phyloP scores from a whole-genome alignment of 345 rosid species.

The Brassica nigra region DNA sequence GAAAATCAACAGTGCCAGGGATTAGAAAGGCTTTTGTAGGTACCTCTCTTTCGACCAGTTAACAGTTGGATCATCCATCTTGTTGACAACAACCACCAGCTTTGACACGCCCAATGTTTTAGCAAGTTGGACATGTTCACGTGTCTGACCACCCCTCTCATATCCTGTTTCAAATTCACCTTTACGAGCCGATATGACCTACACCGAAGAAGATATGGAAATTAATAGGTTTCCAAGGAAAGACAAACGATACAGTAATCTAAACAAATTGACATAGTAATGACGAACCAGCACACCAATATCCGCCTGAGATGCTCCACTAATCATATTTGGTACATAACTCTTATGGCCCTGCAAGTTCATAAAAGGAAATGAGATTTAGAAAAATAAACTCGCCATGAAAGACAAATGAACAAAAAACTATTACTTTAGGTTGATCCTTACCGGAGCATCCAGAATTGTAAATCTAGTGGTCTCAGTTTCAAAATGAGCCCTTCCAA shows the following conservation, averaged over 20 bases:
- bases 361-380: conserved; percentile 19
- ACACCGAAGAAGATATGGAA: neutral
- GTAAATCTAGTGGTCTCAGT: conserved; percentile 94
- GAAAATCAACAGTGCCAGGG: neutral
- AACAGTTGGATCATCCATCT: conserved; percentile 98
- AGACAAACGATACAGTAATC: neutral
- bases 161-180: conserved; percentile 99
- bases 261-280: neutral
- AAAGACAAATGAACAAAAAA: neutral
- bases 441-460: conserved; percentile 98
- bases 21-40: conserved; percentile 1
- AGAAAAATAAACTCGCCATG: conserved; percentile 1
- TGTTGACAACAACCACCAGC: conserved; percentile 87
- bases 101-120: conserved; percentile 97
- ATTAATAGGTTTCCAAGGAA: neutral
- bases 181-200: conserved; percentile 97
- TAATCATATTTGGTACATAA: conserved; percentile 98
- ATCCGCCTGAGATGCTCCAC: conserved; percentile 99
- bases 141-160: conserved; percentile 99
- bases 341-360: conserved; percentile 91
- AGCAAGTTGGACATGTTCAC: conserved; percentile 98
- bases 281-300: conserved; percentile 86
- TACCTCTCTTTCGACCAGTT: conserved; percentile 96
- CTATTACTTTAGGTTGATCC: conserved; percentile 18
- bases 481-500: conserved; percentile 99